These are phyloP conservation scores for Malassezia vespertilionis DNA, from an alignment of 1,284 basidiomycete species.

Conservation along the genomic window DNA sequence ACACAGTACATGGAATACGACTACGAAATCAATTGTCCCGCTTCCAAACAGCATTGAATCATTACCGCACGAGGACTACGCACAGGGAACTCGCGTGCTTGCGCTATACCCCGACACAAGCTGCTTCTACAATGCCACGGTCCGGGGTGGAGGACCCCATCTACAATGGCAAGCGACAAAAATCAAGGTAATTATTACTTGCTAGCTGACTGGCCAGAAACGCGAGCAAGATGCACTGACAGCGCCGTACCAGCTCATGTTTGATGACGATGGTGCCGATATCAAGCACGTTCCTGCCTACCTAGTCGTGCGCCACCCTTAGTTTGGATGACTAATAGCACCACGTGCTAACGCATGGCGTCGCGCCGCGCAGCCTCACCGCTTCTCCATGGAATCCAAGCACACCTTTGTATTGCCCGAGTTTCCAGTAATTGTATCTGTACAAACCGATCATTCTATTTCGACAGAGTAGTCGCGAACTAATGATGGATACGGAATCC, in stretches of 20 bases:
- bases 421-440: too few species aligned
- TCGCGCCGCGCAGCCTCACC: too few species aligned
- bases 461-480: too few species aligned
- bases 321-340: conserved; percentile 10
- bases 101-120: conserved; percentile 46
- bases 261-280: conserved; percentile 43
- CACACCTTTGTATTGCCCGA: too few species aligned
- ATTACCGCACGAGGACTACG: conserved; percentile 36
- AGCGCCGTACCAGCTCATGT: conserved; percentile 38
- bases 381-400: too few species aligned
- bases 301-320: conserved; percentile 39
- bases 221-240: conserved; percentile 33
- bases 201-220: conserved; percentile 13
- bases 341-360: conserved; percentile 1
- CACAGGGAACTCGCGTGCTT: conserved; percentile 33
- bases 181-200: conserved; percentile 16
- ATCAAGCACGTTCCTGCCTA: conserved; percentile 39
- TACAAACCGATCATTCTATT: too few species aligned
- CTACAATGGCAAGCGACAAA: conserved; percentile 19
- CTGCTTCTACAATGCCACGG: conserved; percentile 44
- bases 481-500: too few species aligned
- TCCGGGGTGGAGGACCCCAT: conserved; percentile 40
- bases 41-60: conserved; percentile 33
- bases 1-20: conserved; percentile 26
- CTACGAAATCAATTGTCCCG: conserved; percentile 38